A percentile compares a stretch with the other conserved stretches of the same genome.
Conservation (phyloP, 345 rosid species). For the Diplotaxis tenuifolia region DNA sequence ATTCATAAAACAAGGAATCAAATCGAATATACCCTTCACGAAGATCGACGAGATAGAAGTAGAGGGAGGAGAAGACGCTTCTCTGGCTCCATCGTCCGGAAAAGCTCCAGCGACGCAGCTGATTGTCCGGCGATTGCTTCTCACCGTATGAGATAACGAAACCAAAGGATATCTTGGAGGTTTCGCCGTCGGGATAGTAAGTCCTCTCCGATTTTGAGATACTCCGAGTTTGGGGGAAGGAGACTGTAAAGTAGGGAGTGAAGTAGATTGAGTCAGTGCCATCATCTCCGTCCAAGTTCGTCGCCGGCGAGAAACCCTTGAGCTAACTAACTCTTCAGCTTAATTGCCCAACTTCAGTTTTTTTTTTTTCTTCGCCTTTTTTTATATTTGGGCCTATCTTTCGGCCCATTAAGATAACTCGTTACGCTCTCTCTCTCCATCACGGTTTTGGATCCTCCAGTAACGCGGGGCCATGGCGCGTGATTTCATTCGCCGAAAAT, state of each 20-base stretch:
- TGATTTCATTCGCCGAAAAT: constrained; percentile 3
- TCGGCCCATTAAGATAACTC: neutral
- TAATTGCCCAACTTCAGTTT: neutral
- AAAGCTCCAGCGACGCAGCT: constrained; percentile 26
- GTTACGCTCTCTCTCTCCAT: neutral
- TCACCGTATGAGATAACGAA: neutral
- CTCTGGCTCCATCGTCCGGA: constrained; percentile 12
- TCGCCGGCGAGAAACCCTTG: constrained; percentile 2
- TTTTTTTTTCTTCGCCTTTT: neutral
- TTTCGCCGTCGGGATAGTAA: neutral
- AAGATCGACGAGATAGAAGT: constrained; percentile 29
- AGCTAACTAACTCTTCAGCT: neutral
- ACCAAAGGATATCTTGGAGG: constrained; percentile 5
- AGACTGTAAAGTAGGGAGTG: neutral
- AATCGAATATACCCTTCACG: constrained; percentile 28
- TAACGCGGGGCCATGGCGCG: constrained; percentile 35
- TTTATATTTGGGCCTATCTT: constrained; percentile 1
- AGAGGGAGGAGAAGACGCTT: constrained; percentile 19
- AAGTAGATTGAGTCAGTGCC: constrained; percentile 32
- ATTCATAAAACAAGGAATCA: neutral
- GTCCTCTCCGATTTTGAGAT: neutral
- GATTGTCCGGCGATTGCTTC: constrained; percentile 18
- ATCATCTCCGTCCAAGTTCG: constrained; percentile 38
- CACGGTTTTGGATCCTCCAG: neutral
- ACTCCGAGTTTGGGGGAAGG: constrained; percentile 5